Percentiles rank a stretch among this genome's conserved stretches.
These are phyloP conservation scores for Triticum monococcum DNA, from an alignment of 176 grass and related monocot species.

Conservation along the genomic window DNA sequence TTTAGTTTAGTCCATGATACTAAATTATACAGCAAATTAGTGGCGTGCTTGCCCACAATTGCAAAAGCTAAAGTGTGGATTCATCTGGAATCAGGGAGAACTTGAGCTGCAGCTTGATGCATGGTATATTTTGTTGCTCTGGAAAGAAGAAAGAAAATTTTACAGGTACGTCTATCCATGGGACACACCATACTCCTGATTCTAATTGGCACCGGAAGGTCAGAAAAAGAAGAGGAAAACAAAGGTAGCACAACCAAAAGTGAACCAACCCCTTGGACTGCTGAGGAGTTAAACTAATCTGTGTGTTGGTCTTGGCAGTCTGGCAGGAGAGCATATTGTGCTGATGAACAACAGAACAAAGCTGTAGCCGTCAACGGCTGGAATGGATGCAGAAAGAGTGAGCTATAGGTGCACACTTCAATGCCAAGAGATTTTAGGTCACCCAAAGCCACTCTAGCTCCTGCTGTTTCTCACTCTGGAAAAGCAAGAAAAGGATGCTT, in stretches of 20 bases:
- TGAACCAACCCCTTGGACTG: too few relatives aligned
- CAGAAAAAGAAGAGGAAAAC: too few relatives aligned
- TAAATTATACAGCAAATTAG: constrained; percentile 6
- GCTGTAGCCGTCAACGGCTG: not conserved
- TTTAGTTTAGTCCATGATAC: constrained; percentile 28
- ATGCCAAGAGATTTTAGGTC: not conserved
- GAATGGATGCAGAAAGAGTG: not conserved
- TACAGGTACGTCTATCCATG: not conserved
- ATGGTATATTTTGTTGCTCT: not conserved
- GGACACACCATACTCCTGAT: not conserved
- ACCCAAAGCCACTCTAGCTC: not conserved
- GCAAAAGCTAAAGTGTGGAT: constrained; percentile 39
- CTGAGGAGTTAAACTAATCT: not conserved
- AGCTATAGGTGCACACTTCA: not conserved
- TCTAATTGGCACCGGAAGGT: not conserved
- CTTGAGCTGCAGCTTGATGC: too few relatives aligned
- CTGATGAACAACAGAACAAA: not conserved
- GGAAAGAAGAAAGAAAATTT: not conserved
- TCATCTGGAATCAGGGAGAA: constrained; percentile 26
- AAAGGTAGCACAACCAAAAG: too few relatives aligned
- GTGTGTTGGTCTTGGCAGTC: not conserved
- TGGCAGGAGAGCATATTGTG: not conserved
- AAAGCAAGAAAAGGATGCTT: constrained; percentile 7
- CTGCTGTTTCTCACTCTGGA: not conserved
- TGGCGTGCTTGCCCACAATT: not conserved